Base-by-base conservation (phyloP, 2,329 filamentous ascomycete species). In the Aspergillus candidus region DNA sequence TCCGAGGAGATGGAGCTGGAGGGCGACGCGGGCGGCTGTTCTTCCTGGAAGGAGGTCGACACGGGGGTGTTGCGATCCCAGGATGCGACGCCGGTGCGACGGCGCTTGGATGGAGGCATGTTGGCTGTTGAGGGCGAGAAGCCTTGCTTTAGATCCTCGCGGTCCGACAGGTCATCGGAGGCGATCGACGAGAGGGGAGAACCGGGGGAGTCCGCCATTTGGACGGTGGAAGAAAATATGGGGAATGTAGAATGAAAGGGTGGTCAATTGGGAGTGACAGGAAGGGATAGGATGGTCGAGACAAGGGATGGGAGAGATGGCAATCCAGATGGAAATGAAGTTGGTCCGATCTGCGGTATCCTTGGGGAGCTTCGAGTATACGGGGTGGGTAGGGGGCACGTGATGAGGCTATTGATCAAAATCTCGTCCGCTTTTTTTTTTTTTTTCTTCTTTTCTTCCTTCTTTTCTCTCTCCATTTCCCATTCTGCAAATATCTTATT, bases 1-100 rank as follows among this genome's bases (percentile, higher is more conserved):
- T 98, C 93, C 41, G 87, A 88, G 6, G 89, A 95, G 48, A 97
- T 83, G 42, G 89, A 86, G 40, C 80, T 80, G 70, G 54, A 77
- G 66, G 65, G 81, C 67, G 47, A 76, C 65, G 64, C 51, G 11
- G 69, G 65, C 15, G 65, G 62, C 15, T 59, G 56, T 22, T 71
- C 66, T 32, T 68, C 65, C 39, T 67, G 66, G 14, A 65, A 55
- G 5, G 63, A 61, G 7, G 64, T 63, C 10, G 70, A 73, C 30
- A 73, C 64, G 10, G 75, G 75, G 3, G 75, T 78, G 15, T 76
- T 74, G 48, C 67, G 64, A 51, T 73, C 70, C 61, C 70, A 73
- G 15, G 67, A 63, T 4, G 67, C 60, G 44, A 63, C 57, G 14
- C 68, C 69, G 10, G 68, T 72, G 48, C 70, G 70, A 38, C 71